phyloP scores from a whole-genome alignment of 805 yeast species.

The Candida rishiriensis region DNA sequence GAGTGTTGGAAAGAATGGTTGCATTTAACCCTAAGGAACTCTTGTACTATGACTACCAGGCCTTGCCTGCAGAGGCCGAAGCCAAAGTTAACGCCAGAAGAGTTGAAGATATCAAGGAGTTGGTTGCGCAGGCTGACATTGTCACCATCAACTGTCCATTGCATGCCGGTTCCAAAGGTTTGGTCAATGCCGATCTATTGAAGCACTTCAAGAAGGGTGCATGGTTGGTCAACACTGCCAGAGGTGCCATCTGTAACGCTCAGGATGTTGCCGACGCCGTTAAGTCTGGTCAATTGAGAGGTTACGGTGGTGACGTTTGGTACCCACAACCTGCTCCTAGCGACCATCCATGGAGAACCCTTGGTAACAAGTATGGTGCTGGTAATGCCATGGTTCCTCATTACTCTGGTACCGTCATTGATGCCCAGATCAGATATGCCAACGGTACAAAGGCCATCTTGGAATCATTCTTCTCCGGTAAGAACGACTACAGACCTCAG shows the following conservation, averaged over 20 bases:
- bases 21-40: constrained; percentile 74
- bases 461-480: constrained; percentile 56
- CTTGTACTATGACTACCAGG: constrained; percentile 72
- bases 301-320: constrained; percentile 88
- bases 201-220: constrained; percentile 72
- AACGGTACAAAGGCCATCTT: constrained; percentile 64
- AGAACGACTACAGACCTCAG: constrained; percentile 67
- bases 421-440: constrained; percentile 75
- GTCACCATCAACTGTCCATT: constrained; percentile 77
- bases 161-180: constrained; percentile 63
- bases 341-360: constrained; percentile 72
- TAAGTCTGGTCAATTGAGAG: constrained; percentile 61
- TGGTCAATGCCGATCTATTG: constrained; percentile 60
- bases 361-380: constrained; percentile 60
- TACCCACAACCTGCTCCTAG: constrained; percentile 78
- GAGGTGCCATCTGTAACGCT: constrained; percentile 74
- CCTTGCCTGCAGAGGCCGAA: constrained; percentile 55
- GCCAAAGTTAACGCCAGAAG: constrained; percentile 55
- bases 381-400: constrained; percentile 89
- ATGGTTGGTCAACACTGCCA: constrained; percentile 71
- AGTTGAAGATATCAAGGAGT: constrained; percentile 55
- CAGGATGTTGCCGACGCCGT: constrained; percentile 76
- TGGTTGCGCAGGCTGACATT: constrained; percentile 64
- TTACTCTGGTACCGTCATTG: constrained; percentile 73
- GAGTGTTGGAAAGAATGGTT: constrained; percentile 64